These are phyloP conservation scores for Atkinsonella texensis DNA, from an alignment of 2,329 filamentous ascomycete species.

Conservation along the genomic window DNA sequence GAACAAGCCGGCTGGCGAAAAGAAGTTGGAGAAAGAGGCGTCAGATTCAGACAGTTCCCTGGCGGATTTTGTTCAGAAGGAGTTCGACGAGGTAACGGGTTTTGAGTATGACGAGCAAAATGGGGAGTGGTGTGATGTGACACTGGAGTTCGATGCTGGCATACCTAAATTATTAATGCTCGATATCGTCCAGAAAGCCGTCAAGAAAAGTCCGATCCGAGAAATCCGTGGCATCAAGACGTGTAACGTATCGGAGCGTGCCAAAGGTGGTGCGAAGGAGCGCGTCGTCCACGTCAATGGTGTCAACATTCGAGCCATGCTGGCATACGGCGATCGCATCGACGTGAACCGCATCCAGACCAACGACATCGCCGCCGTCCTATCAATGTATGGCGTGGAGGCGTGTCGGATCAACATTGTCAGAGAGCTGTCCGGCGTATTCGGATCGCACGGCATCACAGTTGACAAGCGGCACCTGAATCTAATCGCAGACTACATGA, in stretches of 20 bases:
- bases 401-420: slow-evolving; percentile 82
- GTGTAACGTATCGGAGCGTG: slow-evolving; percentile 54
- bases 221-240: slow-evolving; percentile 66
- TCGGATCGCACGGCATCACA: slow-evolving; percentile 79
- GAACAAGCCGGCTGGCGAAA: slow-evolving; percentile 21
- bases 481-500: slow-evolving; percentile 96
- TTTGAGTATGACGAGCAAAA: slow-evolving; percentile 70
- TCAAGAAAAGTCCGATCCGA: slow-evolving; percentile 71
- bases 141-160: slow-evolving; percentile 67
- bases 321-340: slow-evolving; percentile 73
- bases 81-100: slow-evolving; percentile 53
- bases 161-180: slow-evolving; percentile 90
- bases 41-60: slow-evolving; percentile 33
- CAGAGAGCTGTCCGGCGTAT: slow-evolving; percentile 73
- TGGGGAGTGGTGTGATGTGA: slow-evolving; percentile 68
- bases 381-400: slow-evolving; percentile 83
- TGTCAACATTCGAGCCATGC: slow-evolving; percentile 84
- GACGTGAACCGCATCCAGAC: slow-evolving; percentile 78
- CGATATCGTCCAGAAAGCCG: slow-evolving; percentile 72
- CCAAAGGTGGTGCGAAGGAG: slow-evolving; percentile 19
- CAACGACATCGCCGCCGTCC: slow-evolving; percentile 82
- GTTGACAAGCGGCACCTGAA: slow-evolving; percentile 90
- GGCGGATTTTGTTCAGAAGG: slow-evolving; percentile 51
- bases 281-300: slow-evolving; percentile 67
- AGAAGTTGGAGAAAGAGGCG: slow-evolving; percentile 26